Percentiles rank a stretch among this genome's conserved stretches.
Conservation (phyloP, 2,329 filamentous ascomycete genomes). For the Rosellinia necatrix region DNA sequence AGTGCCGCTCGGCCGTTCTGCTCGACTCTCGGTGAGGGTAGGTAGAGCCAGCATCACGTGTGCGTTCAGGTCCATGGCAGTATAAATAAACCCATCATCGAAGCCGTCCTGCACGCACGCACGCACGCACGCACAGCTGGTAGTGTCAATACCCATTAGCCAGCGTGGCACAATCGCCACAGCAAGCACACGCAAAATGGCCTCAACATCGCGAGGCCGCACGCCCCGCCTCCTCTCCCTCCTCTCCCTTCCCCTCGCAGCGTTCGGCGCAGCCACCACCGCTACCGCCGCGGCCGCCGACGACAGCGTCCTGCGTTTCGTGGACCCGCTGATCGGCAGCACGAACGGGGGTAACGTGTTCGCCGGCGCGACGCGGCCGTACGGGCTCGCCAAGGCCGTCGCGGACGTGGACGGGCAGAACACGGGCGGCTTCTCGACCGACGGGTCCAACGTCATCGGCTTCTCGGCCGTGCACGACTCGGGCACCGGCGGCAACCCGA, state of each 20-base stretch:
- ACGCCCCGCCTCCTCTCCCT: constrained; percentile 9
- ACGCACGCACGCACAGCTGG: neutral
- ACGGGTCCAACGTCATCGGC: constrained; percentile 54
- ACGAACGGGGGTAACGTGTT: constrained; percentile 63
- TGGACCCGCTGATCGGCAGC: constrained; percentile 59
- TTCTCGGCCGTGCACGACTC: constrained; percentile 54
- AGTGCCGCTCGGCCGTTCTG: no score
- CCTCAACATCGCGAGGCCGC: constrained; percentile 13
- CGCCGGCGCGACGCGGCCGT: constrained; percentile 59
- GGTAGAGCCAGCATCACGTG: neutral
- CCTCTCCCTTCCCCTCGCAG: constrained; percentile 20
- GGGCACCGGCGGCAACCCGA: constrained; percentile 51
- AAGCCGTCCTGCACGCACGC: neutral
- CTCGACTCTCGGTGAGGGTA: neutral
- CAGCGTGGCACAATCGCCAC: neutral
- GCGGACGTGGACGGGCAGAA: constrained; percentile 55
- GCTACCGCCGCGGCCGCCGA: constrained; percentile 18
- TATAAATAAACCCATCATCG: neutral
- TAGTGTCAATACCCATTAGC: neutral
- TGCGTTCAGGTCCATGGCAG: neutral
- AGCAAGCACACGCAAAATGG: constrained; percentile 1
- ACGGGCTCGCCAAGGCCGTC: constrained; percentile 61
- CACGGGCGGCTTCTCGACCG: constrained; percentile 51
- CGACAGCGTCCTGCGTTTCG: constrained; percentile 35
- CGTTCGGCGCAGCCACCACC: constrained; percentile 17